Base-by-base conservation (phyloP, 768 basidiomycete genomes). In the Clitopilus passeckerianus region DNA sequence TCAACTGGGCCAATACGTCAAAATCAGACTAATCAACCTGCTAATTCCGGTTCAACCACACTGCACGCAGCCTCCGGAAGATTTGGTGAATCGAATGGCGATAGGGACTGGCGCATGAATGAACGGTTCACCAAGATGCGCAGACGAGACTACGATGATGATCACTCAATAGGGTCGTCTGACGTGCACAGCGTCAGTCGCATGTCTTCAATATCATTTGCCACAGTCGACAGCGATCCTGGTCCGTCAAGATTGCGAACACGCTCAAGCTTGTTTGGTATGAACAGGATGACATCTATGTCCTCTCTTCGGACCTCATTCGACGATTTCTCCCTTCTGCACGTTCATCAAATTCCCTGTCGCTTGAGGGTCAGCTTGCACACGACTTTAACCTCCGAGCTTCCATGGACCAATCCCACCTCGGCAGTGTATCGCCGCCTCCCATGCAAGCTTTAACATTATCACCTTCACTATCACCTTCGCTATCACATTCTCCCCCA, bases 101-200 rank as follows among this genome's bases (percentile, higher is more conserved):
- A 75, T 20, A 69, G 75, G 27, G 83, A 80, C 61, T 81, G 80
- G 77, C 82, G 85, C 71, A 80, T 82, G 54, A 72, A 72, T 57
- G 88, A 90, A 68, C 81, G 87, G 23, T 71, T 88, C 68, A 74
- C 82, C 57, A 95, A 95, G 77, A 89, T 85, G 61, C 83, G 93
- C 63, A 83, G 90, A 68, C 77, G 90, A 68, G 91, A 93, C 66
- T 89, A 82, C 64, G 93, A 95, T 73, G 93, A 94, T 68, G 93
- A 93, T 66, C 91, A 90, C 68, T 95, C 93, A 30, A 90, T 93
- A 83, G 93, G 91, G 57, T 92, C 90, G 27, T 92, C 90, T 53
- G 93, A 94, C 64, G 78, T 94, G 30, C 89, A 89, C 64, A 90
- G 86, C 68, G 76, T 85, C 57, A 82, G 86, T 43, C 85, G 85